phyloP scores from a whole-genome alignment of 2,329 filamentous ascomycete genomes.

The Cladorrhinum sp. region DNA sequence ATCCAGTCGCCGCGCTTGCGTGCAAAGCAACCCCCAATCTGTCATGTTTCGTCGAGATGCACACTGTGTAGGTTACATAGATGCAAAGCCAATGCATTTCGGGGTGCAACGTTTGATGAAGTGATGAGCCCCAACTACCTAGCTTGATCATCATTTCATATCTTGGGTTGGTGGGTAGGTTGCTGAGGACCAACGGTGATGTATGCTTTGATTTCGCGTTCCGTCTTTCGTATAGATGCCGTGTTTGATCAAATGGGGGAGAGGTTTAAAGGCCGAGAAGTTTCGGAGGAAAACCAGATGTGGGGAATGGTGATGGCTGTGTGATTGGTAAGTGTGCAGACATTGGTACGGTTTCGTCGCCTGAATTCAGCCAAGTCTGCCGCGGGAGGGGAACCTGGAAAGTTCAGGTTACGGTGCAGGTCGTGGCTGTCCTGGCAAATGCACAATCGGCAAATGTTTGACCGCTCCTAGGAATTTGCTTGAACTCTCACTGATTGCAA shows the following conservation, averaged over 20 bases:
- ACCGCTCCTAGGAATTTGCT: not conserved
- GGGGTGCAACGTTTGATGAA: not conserved
- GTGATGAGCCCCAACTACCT: not conserved
- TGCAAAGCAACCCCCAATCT: not conserved
- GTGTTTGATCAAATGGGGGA: not conserved
- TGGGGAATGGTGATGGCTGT: not conserved
- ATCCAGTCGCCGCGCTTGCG: conserved; percentile 4
- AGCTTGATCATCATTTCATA: no score
- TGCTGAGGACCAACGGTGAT: no score
- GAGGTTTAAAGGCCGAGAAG: not conserved
- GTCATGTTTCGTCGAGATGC: not conserved
- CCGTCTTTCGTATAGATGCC: not conserved
- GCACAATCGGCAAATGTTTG: not conserved
- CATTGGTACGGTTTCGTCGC: not conserved
- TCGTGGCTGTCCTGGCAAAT: not conserved
- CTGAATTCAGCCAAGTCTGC: not conserved
- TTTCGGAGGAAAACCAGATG: not conserved
- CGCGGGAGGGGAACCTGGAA: not conserved
- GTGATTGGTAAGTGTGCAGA: not conserved
- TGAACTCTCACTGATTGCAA: not conserved
- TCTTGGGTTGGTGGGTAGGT: no score
- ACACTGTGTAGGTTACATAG: not conserved
- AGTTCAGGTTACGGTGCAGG: not conserved
- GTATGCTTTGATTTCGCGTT: not conserved
- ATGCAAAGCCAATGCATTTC: not conserved